These are phyloP conservation scores for Termitomyces sp. DNA, from an alignment of 768 basidiomycete genomes.

Conservation along the genomic window DNA sequence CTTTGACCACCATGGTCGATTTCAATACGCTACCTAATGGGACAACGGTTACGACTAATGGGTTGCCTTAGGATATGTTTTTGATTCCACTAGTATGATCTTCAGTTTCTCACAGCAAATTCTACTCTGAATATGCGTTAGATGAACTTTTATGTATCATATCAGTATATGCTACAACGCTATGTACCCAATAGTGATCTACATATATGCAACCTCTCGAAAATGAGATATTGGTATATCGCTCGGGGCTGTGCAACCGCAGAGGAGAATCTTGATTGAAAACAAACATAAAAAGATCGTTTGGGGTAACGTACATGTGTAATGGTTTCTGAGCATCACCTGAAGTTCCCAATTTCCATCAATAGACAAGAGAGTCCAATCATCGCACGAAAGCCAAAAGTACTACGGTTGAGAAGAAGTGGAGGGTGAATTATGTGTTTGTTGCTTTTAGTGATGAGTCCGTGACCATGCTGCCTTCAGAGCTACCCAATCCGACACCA, in stretches of 20 bases:
- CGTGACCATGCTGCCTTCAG: background rate
- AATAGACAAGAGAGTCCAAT: too few relatives aligned
- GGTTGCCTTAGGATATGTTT: background rate
- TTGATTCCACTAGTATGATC: background rate
- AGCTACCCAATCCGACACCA: background rate
- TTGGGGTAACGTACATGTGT: too few relatives aligned
- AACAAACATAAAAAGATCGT: too few relatives aligned
- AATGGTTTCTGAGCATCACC: too few relatives aligned
- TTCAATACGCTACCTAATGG: constrained; percentile 9
- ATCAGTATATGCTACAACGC: background rate
- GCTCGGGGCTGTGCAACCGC: too few relatives aligned
- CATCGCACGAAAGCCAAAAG: too few relatives aligned
- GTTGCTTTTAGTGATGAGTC: background rate
- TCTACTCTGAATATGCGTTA: background rate
- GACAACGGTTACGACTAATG: background rate
- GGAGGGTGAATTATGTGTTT: background rate
- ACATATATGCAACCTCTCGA: background rate
- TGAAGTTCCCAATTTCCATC: too few relatives aligned
- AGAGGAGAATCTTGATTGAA: too few relatives aligned
- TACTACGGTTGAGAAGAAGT: too few relatives aligned
- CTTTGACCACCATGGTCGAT: constrained; percentile 15
- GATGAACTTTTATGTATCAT: background rate
- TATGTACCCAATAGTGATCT: background rate
- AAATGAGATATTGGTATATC: too few relatives aligned
- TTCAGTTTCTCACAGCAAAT: background rate